Evolutionary conservation across 805 yeast species (phyloP).

Genomic region (Sungouiozyma intestinalis): DNA sequence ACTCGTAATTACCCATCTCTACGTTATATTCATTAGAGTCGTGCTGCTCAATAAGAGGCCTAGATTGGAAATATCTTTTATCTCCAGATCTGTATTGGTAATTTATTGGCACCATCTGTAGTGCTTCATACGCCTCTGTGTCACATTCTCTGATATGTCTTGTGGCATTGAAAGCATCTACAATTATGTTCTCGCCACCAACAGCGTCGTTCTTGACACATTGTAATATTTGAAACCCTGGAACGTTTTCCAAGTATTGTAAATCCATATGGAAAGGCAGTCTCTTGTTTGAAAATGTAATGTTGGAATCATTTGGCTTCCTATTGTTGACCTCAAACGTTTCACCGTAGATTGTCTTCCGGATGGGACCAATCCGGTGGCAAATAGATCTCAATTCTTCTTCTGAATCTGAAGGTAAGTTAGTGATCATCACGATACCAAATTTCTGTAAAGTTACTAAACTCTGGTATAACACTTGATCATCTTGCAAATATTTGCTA

Average conservation of each 20-base stretch:
- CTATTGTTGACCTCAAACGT: constrained; percentile 53
- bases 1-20: constrained; percentile 21
- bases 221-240: constrained; percentile 66
- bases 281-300: constrained; percentile 55
- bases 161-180: constrained; percentile 62
- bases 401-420: constrained; percentile 36
- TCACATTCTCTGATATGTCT: constrained; percentile 43
- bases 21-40: constrained; percentile 28
- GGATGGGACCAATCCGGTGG: constrained; percentile 53
- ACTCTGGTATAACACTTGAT: constrained; percentile 29
- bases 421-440: constrained; percentile 48
- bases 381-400: constrained; percentile 37
- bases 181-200: constrained; percentile 41
- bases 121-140: constrained; percentile 52
- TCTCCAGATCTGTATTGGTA: constrained; percentile 57
- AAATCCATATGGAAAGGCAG: constrained; percentile 73
- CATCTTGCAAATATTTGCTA: constrained; percentile 32
- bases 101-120: constrained; percentile 52
- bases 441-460: constrained; percentile 39
- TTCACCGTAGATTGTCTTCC: constrained; percentile 61
- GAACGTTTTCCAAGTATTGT: constrained; percentile 69
- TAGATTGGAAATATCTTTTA: constrained; percentile 48
- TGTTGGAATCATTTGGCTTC: constrained; percentile 45
- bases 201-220: constrained; percentile 46
- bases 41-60: constrained; percentile 56